phyloP scores from a whole-genome alignment of 768 basidiomycete genomes.

The Fistulinella prunicolor region DNA sequence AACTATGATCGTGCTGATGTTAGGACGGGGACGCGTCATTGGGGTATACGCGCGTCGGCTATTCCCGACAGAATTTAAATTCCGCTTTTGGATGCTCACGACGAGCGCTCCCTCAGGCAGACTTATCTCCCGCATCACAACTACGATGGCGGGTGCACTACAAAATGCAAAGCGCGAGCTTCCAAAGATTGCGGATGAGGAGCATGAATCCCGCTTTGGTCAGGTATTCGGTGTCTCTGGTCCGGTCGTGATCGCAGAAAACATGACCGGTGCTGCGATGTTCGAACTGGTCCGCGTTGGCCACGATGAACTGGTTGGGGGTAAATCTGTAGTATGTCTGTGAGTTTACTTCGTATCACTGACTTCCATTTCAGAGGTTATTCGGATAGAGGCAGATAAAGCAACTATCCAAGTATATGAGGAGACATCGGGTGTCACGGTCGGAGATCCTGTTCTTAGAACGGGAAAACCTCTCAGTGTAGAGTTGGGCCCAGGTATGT shows the following conservation, averaged over 20 bases:
- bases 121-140: constrained; percentile 2
- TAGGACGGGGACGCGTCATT: constrained; percentile 37
- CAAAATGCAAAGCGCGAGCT: constrained; percentile 87
- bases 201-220: constrained; percentile 82
- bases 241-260: constrained; percentile 94
- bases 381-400: constrained; percentile 97
- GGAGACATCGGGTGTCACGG: constrained; percentile 98
- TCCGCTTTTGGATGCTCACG: constrained; percentile 27
- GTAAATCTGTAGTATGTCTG: constrained; percentile 41
- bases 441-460: constrained; percentile 95
- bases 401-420: constrained; percentile 99
- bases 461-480: constrained; percentile 98
- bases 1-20: constrained; percentile 20
- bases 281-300: constrained; percentile 98
- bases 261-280: constrained; percentile 96
- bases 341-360: constrained; percentile 4
- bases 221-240: constrained; percentile 95
- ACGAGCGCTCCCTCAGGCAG: not conserved
- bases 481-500: constrained; percentile 91
- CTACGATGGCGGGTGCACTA: constrained; percentile 86
- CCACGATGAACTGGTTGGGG: constrained; percentile 97
- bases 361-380: constrained; percentile 74
- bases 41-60: constrained; percentile 26
- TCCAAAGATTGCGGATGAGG: constrained; percentile 86
- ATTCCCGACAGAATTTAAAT: constrained; percentile 22